phyloP scores from a whole-genome alignment of 306 rosid species.

The Glycyrrhiza uralensis region DNA sequence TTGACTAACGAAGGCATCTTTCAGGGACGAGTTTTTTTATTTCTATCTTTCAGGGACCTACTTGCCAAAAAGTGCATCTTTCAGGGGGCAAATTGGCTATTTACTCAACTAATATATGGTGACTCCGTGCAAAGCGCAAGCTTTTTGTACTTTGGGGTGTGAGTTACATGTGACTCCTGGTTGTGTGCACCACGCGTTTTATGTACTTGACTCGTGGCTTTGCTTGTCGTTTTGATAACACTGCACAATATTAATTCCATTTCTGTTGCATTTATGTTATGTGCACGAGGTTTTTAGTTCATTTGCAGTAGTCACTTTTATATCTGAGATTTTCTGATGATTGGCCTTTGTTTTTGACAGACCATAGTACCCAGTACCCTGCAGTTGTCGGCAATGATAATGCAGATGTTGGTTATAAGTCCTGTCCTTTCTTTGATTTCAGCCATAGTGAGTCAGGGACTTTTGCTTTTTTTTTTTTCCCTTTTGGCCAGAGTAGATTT shows the following conservation, averaged over 20 bases:
- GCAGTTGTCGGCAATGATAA: conserved; percentile 74
- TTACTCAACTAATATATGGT: too few relatives aligned
- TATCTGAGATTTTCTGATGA: neutral
- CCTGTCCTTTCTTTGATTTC: conserved; percentile 71
- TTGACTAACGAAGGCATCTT: too few relatives aligned
- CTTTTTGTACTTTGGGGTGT: neutral
- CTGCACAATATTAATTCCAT: neutral
- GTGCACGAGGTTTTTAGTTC: neutral
- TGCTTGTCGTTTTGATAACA: neutral
- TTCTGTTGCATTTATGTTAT: neutral
- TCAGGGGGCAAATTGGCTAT: too few relatives aligned
- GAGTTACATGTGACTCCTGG: neutral
- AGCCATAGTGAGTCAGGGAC: conserved; percentile 56
- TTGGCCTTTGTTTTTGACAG: conserved; percentile 46
- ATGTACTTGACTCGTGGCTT: neutral
- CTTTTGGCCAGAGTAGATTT: conserved; percentile 15
- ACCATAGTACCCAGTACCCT: conserved; percentile 74
- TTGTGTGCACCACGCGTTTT: neutral
- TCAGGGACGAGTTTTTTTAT: too few relatives aligned
- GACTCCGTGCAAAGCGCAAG: neutral
- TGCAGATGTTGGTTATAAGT: conserved; percentile 70
- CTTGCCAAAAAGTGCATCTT: too few relatives aligned
- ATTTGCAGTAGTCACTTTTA: neutral
- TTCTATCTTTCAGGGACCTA: too few relatives aligned
- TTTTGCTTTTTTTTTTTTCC: neutral